These are phyloP conservation scores for Thalassiosira allenii DNA, from an alignment of 352 stramenopile species.

Conservation along the genomic window DNA sequence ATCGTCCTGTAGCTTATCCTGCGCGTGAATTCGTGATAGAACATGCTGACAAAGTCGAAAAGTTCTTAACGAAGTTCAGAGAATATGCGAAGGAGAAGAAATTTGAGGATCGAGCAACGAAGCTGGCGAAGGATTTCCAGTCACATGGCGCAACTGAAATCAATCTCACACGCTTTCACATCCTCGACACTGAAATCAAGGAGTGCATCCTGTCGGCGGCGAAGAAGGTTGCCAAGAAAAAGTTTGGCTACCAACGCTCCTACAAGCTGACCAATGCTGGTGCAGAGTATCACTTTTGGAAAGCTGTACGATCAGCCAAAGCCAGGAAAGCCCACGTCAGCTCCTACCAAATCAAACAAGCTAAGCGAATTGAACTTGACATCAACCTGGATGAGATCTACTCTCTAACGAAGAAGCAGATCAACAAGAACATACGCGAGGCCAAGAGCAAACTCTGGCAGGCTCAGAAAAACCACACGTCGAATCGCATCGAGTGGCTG, in stretches of 20 bases:
- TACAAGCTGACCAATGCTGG: slow-evolving; percentile 5
- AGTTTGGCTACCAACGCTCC: slow-evolving; percentile 43
- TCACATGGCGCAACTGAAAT: neutral
- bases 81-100: slow-evolving; percentile 3
- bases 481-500: slow-evolving; percentile 24
- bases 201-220: neutral
- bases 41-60: slow-evolving; percentile 26
- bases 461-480: slow-evolving; percentile 17
- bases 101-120: neutral
- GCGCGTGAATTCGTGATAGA: slow-evolving; percentile 25
- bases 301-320: slow-evolving; percentile 20
- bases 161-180: neutral
- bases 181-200: slow-evolving; percentile 7
- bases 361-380: neutral
- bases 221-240: slow-evolving; percentile 2
- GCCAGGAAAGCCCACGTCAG: neutral
- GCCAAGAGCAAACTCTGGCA: neutral
- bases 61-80: slow-evolving; percentile 9
- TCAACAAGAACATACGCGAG: neutral
- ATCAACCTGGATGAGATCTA: neutral
- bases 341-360: neutral
- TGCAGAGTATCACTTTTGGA: slow-evolving; percentile 21
- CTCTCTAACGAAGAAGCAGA: neutral
- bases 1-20: neutral
- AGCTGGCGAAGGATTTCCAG: neutral